Percentiles rank a stretch among this genome's conserved stretches.
These are phyloP conservation scores for Yarrowia sp. DNA, from an alignment of 805 yeast species.

Conservation along the genomic window DNA sequence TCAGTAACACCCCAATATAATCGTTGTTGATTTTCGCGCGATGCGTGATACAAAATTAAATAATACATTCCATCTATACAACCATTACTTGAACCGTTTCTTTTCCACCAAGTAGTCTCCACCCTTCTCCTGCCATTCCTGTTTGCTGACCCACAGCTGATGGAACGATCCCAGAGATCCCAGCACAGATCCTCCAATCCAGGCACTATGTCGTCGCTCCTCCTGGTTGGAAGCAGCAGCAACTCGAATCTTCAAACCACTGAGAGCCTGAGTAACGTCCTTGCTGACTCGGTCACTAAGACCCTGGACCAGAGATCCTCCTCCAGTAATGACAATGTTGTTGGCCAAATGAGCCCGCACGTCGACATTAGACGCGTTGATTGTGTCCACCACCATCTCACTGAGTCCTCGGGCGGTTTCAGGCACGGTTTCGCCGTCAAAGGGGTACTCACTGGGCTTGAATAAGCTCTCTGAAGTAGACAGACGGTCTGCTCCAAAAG, in stretches of 20 bases:
- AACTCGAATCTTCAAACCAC: conserved; percentile 81
- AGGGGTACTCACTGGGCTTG: conserved; percentile 49
- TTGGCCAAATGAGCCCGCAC: conserved; percentile 84
- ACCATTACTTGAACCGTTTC: conserved; percentile 40
- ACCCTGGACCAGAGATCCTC: conserved; percentile 77
- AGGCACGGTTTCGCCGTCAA: conserved; percentile 15
- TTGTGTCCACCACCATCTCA: conserved; percentile 55
- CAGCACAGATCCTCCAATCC: conserved; percentile 91
- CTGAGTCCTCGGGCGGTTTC: conserved; percentile 45
- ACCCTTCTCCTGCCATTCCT: conserved; percentile 87
- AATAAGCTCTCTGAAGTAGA: conserved; percentile 72
- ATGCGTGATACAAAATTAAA: neutral
- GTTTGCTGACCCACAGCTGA: conserved; percentile 90
- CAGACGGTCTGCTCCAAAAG: conserved; percentile 59
- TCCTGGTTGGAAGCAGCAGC: conserved; percentile 69
- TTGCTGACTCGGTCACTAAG: conserved; percentile 70
- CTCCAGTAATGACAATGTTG: conserved; percentile 84
- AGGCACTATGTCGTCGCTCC: conserved; percentile 77
- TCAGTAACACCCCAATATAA: too few species aligned
- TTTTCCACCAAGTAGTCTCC: conserved; percentile 74
- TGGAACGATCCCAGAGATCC: conserved; percentile 91
- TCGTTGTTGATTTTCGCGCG: too few species aligned
- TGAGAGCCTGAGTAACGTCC: conserved; percentile 67
- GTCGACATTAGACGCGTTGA: conserved; percentile 67
- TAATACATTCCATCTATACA: conserved; percentile 19